Base-by-base conservation (phyloP, 2,329 filamentous ascomycete species). In the Fusarium oxysporum region DNA sequence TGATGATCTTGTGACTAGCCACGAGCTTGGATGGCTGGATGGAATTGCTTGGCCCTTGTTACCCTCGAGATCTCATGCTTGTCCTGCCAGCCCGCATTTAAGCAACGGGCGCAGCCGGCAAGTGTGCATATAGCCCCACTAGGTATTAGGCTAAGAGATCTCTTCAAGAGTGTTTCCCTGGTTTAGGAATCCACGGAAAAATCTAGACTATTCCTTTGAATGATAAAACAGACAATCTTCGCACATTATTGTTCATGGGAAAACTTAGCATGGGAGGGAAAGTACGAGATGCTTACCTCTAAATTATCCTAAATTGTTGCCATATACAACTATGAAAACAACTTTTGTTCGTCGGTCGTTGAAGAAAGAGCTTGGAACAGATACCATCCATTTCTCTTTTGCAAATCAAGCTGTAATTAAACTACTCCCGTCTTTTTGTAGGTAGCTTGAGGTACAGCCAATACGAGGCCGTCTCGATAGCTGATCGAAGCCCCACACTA, bases 1-100 rank as follows among this genome's bases (percentile, higher is more conserved):
- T 53, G 54, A 40, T 67, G 54, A 63, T 60, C 54, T 59, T 59
- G 48, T 64, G 67, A 55, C 47, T 56, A 45, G 41, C 59, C 60
- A 65, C 59, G 48, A 47, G 67, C 32, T 55, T 41, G 38, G 37
- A 21, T 41, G 59, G 47, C 21, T 70, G 53, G 65, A 37, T 9
- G 23, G 48, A 43, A 47, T 35, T 51, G 44, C 11, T 62, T 33
- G 19, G n/a, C 28, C 53, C 32, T 37, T 23, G 33, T 37, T 32
- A n/a, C 21, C 28, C 40, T 47, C 35, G n/a, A 53, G 57, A 60
- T 41, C 45, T 41, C 45, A 33, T 60, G 35, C 35, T 40, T 40
- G 35, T 54, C 50, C 50, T 25, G 8, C 35, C 35, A 60, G 35
- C 57, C 41, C 33, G 19, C 35, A 17, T 54, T 54, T 60, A 33